phyloP scores from a whole-genome alignment of 345 rosid genomes.

The Eucalyptus sp. region DNA sequence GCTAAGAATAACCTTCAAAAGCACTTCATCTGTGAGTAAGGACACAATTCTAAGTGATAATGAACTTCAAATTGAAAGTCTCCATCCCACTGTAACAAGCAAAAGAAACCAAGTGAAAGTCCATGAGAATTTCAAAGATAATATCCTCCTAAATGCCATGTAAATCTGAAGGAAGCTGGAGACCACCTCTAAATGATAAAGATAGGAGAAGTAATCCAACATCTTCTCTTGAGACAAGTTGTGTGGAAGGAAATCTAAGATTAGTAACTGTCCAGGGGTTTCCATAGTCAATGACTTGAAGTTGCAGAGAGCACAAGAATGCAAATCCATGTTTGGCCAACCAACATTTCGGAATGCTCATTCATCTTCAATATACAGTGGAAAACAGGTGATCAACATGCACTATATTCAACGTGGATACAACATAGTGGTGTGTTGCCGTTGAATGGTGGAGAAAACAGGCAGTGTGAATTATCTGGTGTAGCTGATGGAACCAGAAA shows the following conservation, averaged over 20 bases:
- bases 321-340: slow-evolving; percentile 31
- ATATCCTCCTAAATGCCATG: neutral
- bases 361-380: slow-evolving; percentile 15
- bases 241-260: neutral
- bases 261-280: neutral
- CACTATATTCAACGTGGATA: neutral
- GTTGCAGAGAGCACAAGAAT: neutral
- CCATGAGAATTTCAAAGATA: neutral
- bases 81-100: neutral
- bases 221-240: neutral
- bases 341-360: slow-evolving; percentile 29
- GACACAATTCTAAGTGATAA: neutral
- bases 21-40: neutral
- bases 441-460: neutral
- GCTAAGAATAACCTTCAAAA: neutral
- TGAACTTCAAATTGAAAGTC: neutral
- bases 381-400: neutral
- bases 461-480: neutral
- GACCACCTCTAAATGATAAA: neutral
- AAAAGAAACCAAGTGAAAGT: neutral
- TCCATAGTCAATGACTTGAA: neutral
- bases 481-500: neutral
- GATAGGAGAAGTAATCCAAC: neutral
- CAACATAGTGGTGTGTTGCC: neutral
- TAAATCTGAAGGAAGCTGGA: neutral